Evolutionary conservation across 768 basidiomycete species (phyloP), one percentile per base, ranked within the genome.

Genomic region (Psilocybe cyanescens): DNA sequence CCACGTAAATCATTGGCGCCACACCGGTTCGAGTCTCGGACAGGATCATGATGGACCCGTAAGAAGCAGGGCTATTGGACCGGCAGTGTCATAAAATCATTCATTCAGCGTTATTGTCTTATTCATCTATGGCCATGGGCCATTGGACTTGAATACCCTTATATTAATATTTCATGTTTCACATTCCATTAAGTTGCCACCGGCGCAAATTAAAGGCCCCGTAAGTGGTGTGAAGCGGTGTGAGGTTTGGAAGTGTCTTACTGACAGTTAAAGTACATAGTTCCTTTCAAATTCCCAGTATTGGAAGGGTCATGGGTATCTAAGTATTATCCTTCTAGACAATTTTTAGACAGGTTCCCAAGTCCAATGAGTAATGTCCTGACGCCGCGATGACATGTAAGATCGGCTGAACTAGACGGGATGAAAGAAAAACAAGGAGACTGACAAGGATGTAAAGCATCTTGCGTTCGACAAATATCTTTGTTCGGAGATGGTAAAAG

Each of bases 251-350:
- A 57, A 47, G 55, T 17, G 53, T 37, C 29, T 24, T 50, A 30
- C 14, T 50, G 49, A 50, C 49, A 50, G 30, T 28, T 50, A 31
- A 28, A 30, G 28, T 12, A 14, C 4, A 33, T 28, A 17, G 14
- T 39, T 55, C 14, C 60, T 41, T 61, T 61, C 55, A 61, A 57
- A 19, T 56, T 61, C 49, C 60, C 57, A 55, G 14, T 50, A 61
- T 57, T 37, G 41, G 54, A 41, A 55, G 50, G 50, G 41, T 52
- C 11, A 48, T 39, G 47, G 17, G 48, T 57, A 31, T 19, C 17
- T 53, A 4, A 4, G 9, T 17, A 19, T n/a, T 35, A 35, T 53
- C n/a, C 16, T 33, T 24, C 24, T 35, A 14, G 41, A 7, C 41
- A 35, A 35, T 12, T 44, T 44, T 44, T 2, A 12, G n/a, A 44